Evolutionary conservation across 345 rosid genomes (phyloP), one percentile per base, ranked within the genome.

Genomic region (Syzygium aqueum): DNA sequence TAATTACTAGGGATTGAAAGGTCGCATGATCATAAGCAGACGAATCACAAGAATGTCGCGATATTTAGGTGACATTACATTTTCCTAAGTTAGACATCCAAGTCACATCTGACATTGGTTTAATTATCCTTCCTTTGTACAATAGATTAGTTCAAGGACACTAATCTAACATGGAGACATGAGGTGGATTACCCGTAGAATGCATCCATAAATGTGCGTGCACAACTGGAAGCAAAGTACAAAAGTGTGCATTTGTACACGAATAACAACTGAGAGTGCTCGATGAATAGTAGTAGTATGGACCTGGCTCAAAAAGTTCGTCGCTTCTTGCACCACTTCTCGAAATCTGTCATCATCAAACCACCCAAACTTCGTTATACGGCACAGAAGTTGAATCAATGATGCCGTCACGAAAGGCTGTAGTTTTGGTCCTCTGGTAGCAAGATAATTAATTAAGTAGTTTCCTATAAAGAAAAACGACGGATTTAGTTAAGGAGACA

Each of bases 291-390:
- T 52, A 83, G 73, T 52, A 78, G 85, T 30, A 86, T 30, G 86
- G 87, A 96, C 99, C 99, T 95, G 99, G 89, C 93, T 92, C 94
- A 97, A 93, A 92, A 98, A 98, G 90, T 94, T 91, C 0, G 94
- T 93, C 3, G 98, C 94, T 92, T 98, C 99, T 89, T 93, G 93
- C 61, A 98, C 98, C 85, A 95, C 92, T 3, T 96, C 99, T 17
- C 95, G 94, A 90, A 98, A 98, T 87, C 93, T 93, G 89, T 98
- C 99, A 92, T 98, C 99, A 89, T 98, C 99, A 85, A 96, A 94
- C 99, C 99, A 98, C 85, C 99, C 99, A 89, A 96, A 98, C 93
- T 98, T 98, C 23, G 99, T 96, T 88, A 98, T 93, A 82, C 99
- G 95, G 84, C 98, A 96, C 87, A 98, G 88, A 86, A 98, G 96